phyloP scores from a whole-genome alignment of 352 stramenopile genomes.

The Phytophthora cactorum region DNA sequence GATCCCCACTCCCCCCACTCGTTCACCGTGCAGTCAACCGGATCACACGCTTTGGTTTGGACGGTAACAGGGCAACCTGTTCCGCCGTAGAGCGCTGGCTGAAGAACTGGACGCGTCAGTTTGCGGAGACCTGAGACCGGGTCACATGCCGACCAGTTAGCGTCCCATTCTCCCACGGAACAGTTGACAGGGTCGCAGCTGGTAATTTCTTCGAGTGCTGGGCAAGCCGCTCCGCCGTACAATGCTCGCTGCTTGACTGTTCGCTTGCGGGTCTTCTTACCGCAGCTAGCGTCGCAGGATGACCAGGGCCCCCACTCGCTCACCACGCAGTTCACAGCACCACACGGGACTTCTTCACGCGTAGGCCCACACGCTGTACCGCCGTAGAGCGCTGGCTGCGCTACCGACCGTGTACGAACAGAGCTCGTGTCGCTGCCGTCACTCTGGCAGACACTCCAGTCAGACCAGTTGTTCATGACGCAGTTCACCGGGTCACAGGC shows the following conservation, averaged over 20 bases:
- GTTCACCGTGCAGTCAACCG: slow-evolving; percentile 53
- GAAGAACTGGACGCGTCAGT: slow-evolving; percentile 45
- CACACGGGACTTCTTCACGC: slow-evolving; percentile 48
- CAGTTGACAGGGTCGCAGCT: slow-evolving; percentile 56
- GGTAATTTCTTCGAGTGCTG: slow-evolving; percentile 40
- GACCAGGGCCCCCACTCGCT: slow-evolving; percentile 52
- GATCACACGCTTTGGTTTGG: slow-evolving; percentile 50
- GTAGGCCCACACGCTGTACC: slow-evolving; percentile 37
- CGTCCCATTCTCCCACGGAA: slow-evolving; percentile 42
- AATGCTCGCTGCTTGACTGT: slow-evolving; percentile 39
- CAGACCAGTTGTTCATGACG: slow-evolving; percentile 39
- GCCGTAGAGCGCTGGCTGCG: slow-evolving; percentile 41
- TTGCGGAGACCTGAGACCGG: slow-evolving; percentile 34
- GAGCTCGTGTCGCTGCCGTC: slow-evolving; percentile 33
- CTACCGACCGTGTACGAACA: slow-evolving; percentile 38
- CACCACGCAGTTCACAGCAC: slow-evolving; percentile 56
- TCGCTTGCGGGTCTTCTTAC: slow-evolving; percentile 49
- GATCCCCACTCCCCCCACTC: slow-evolving; percentile 40
- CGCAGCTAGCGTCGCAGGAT: slow-evolving; percentile 42
- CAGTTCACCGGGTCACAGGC: slow-evolving; percentile 60
- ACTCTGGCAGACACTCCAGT: slow-evolving; percentile 39
- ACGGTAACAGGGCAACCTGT: slow-evolving; percentile 36
- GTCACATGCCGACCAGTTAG: slow-evolving; percentile 46
- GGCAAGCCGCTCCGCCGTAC: slow-evolving; percentile 40
- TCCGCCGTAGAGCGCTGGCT: slow-evolving; percentile 45